Conservation (phyloP, 306 rosid species). For the Alnus rubra region DNA sequence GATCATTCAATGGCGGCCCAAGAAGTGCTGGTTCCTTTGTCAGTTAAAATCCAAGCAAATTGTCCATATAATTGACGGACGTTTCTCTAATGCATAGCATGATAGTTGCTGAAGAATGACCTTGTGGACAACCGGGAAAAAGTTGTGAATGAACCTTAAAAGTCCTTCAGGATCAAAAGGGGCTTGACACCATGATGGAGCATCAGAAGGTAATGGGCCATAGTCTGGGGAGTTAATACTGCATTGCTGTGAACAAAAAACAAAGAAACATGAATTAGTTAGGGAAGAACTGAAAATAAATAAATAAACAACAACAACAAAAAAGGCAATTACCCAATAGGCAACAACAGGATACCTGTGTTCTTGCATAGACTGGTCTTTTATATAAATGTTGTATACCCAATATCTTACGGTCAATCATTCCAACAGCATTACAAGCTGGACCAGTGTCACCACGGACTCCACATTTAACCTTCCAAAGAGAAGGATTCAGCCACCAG, state of each 20-base stretch:
- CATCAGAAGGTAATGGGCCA: constrained; percentile 84
- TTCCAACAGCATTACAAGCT: constrained; percentile 84
- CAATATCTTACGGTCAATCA: constrained; percentile 79
- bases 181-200: constrained; percentile 99
- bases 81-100: neutral
- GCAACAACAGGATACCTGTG: constrained; percentile 42
- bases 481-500: constrained; percentile 14
- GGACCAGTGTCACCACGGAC: constrained; percentile 77
- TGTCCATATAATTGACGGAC: neutral
- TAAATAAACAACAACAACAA: neutral
- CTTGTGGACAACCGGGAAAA: neutral
- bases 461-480: constrained; percentile 84
- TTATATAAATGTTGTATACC: constrained; percentile 70
- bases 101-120: constrained; percentile 12
- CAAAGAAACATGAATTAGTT: neutral
- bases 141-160: constrained; percentile 53
- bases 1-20: neutral
- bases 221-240: constrained; percentile 78
- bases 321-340: neutral
- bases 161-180: constrained; percentile 99
- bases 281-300: constrained; percentile 2
- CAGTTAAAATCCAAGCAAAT: neutral
- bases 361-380: constrained; percentile 72
- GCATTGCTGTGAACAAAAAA: constrained; percentile 59
- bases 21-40: neutral